Percentiles rank a stretch among this genome's conserved stretches.
These are phyloP conservation scores for Wallacemonas sp. DNA, from an alignment of 208 protist genomes.

Conservation along the genomic window DNA sequence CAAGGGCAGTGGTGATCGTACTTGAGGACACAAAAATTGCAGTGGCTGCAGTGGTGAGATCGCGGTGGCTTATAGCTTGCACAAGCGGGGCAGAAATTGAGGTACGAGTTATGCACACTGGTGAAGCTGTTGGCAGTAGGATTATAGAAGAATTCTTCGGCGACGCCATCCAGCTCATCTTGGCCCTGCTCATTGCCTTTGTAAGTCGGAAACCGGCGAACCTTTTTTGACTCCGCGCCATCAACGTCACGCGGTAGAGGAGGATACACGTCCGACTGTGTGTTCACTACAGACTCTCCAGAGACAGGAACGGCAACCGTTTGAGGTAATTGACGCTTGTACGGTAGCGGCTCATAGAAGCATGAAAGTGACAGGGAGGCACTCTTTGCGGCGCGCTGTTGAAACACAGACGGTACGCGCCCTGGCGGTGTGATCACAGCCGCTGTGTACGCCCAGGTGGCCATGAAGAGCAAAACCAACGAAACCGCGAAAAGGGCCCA, in stretches of 20 bases:
- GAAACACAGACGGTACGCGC: slow-evolving; percentile 68
- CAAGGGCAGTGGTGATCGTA: slow-evolving; percentile 95
- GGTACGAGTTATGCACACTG: slow-evolving; percentile 54
- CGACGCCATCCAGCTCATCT: not conserved
- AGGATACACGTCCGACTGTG: slow-evolving; percentile 17
- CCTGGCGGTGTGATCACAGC: slow-evolving; percentile 69
- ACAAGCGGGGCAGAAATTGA: slow-evolving; percentile 84
- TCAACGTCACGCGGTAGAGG: not conserved
- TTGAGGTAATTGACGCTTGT: not conserved
- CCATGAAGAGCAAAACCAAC: slow-evolving; percentile 56
- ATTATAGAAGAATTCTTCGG: slow-evolving; percentile 65
- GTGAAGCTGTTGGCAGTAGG: slow-evolving; percentile 56
- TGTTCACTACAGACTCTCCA: not conserved
- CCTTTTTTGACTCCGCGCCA: not conserved
- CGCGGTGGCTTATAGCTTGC: slow-evolving; percentile 84
- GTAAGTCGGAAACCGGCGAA: slow-evolving; percentile 11
- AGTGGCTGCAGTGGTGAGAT: slow-evolving; percentile 89
- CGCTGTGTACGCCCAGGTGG: slow-evolving; percentile 72
- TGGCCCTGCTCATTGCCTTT: not conserved
- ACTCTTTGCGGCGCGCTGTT: slow-evolving; percentile 60
- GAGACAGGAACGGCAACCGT: not conserved
- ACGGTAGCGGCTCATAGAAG: slow-evolving; percentile 64
- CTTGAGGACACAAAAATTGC: slow-evolving; percentile 86
- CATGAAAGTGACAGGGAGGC: slow-evolving; percentile 60
- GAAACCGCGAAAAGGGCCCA: slow-evolving; percentile 69